Base-by-base conservation (phyloP, 169 alveolate genomes). In the Cryptosporidium xiaoi region DNA sequence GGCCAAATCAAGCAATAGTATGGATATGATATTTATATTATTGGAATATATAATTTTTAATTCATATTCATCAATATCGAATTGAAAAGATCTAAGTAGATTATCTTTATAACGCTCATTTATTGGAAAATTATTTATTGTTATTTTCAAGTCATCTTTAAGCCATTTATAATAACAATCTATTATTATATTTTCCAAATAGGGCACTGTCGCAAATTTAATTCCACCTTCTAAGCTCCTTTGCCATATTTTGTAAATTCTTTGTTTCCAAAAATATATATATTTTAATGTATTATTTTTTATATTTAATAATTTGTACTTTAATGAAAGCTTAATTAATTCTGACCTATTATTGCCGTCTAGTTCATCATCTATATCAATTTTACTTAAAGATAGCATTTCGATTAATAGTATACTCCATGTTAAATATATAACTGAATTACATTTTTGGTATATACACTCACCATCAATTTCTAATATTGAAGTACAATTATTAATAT, bases 191-290 rank as follows among this genome's bases (percentile, higher is more conserved):
- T 60, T 62, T 33, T 77, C 87, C 16, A 77, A 62, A 77, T 77
- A 77, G 34, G 87, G 71, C 20, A 64, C 34, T 77, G 77, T 18
- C 3, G 87, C 71, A 62, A 60, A 60, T 62, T 77, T 77, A 12
- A 62, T 62, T 29, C 87, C 87, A 13, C 87, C 87, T 46, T 77
- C 87, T 16, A 77, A 36, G 40, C 87, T 77, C 36, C 87, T 77
- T 24, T 77, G 71, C 87, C 87, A 77, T 12, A 62, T 60, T n/a
- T 71, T 53, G 33, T 77, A 77, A 33, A 77, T 33, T 48, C 87
- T 77, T 48, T 77, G 87, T 36, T 44, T 77, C 87, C 87, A 77
- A 62, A 77, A 62, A n/a, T 56, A 20, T 20, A 77, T 77, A 8
- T 40, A 40, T 40, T 40, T 40, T 40, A 77, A 77, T 27, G 24